Conservation (phyloP, 768 basidiomycete genomes). For the Polyporus arcularius region DNA sequence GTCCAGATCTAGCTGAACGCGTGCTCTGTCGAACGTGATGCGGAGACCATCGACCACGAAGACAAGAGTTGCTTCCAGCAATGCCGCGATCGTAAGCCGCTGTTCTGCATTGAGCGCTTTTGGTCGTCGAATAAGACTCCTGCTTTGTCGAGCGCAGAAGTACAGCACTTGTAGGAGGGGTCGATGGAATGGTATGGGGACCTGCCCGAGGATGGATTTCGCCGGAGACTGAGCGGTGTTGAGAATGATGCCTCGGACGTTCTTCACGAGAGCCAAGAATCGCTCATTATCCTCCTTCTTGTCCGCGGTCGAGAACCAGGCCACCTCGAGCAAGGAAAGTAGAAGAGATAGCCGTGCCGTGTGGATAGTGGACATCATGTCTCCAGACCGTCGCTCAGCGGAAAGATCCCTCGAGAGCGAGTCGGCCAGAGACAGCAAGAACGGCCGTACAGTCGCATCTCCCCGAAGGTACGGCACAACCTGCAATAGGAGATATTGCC, state of each 20-base stretch:
- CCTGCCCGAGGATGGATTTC: constrained; percentile 66
- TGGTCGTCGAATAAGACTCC: constrained; percentile 48
- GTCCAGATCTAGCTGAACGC: constrained; percentile 56
- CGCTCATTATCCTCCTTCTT: constrained; percentile 53
- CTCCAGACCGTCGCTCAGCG: constrained; percentile 68
- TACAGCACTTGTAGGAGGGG: constrained; percentile 79
- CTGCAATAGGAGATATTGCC: constrained; percentile 71
- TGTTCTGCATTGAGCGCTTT: constrained; percentile 61
- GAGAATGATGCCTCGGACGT: constrained; percentile 63
- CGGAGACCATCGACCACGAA: constrained; percentile 70
- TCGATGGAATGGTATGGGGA: constrained; percentile 74
- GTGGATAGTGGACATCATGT: constrained; percentile 85
- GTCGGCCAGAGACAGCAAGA: constrained; percentile 57
- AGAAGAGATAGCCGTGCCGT: constrained; percentile 72
- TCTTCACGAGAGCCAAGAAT: constrained; percentile 63
- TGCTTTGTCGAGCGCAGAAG: constrained; percentile 69
- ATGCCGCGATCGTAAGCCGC: constrained; percentile 55
- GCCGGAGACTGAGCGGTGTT: constrained; percentile 77
- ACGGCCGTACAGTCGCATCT: constrained; percentile 55
- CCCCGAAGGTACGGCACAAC: constrained; percentile 64
- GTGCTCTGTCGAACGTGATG: constrained; percentile 65
- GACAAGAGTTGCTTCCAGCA: constrained; percentile 61
- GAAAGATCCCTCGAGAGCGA: constrained; percentile 69
- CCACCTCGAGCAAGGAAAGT: constrained; percentile 75
- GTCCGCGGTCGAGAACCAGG: constrained; percentile 68